A percentile compares a stretch with the other conserved stretches of the same genome.
These are phyloP conservation scores for Dioscorea alata DNA, from an alignment of 106 monocot species.

Conservation along the genomic window DNA sequence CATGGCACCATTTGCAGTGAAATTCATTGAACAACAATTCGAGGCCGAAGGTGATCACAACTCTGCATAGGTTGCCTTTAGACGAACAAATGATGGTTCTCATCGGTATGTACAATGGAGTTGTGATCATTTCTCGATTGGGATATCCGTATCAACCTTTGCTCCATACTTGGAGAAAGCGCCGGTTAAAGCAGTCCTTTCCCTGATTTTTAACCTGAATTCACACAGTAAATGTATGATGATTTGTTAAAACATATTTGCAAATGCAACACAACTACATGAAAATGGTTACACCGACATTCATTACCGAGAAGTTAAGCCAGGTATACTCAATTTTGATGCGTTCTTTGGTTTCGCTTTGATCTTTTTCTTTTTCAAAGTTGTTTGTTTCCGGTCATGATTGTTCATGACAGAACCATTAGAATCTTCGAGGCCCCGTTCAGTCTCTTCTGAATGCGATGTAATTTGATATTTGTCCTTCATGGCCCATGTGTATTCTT, in stretches of 20 bases:
- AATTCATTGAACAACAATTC: too few relatives aligned
- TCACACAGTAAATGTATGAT: conserved; percentile 1
- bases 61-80: too few relatives aligned
- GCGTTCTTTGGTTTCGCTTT: conserved; percentile 25
- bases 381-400: conserved; percentile 8
- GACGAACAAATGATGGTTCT: too few relatives aligned
- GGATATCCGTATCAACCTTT: conserved; percentile 21
- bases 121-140: conserved; percentile 13
- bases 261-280: background rate
- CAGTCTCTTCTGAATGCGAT: conserved; percentile 6
- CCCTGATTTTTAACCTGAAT: conserved; percentile 78
- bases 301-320: conserved; percentile 32
- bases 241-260: background rate
- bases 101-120: too few relatives aligned
- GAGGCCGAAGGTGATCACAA: too few relatives aligned
- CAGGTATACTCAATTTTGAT: conserved; percentile 26
- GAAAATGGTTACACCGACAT: background rate
- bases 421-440: conserved; percentile 6
- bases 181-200: conserved; percentile 52
- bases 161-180: conserved; percentile 71
- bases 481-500: background rate
- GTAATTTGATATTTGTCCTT: background rate
- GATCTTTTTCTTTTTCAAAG: conserved; percentile 27
- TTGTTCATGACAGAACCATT: background rate
- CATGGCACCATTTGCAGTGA: too few relatives aligned